phyloP scores from a whole-genome alignment of 1,139 yeast genomes.

The Martiniozyma asiatica region DNA sequence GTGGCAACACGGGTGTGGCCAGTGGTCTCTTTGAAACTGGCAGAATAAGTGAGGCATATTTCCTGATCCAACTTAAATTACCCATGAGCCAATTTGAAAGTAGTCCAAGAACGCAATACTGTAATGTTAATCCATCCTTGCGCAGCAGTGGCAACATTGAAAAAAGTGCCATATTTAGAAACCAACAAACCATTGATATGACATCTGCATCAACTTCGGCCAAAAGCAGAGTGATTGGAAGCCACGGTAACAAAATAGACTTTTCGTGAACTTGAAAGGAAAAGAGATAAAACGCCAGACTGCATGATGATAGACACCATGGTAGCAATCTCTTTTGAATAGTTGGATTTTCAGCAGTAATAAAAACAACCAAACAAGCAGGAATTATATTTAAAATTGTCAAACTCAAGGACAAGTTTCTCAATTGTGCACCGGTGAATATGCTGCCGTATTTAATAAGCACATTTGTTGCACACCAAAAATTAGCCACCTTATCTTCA shows the following conservation, averaged over 20 bases:
- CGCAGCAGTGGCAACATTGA: slow-evolving; percentile 81
- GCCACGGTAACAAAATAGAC: slow-evolving; percentile 72
- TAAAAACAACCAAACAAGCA: slow-evolving; percentile 40
- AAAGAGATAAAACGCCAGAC: slow-evolving; percentile 81
- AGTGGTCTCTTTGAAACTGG: slow-evolving; percentile 19
- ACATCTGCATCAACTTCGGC: slow-evolving; percentile 47
- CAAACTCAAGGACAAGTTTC: slow-evolving; percentile 45
- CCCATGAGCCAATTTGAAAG: slow-evolving; percentile 82
- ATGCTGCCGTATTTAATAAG: slow-evolving; percentile 54
- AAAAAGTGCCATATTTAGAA: slow-evolving; percentile 71
- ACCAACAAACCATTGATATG: slow-evolving; percentile 72
- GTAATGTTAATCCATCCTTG: slow-evolving; percentile 62
- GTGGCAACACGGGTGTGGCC: slow-evolving; percentile 38
- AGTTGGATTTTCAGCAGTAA: too few relatives aligned
- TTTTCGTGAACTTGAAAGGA: slow-evolving; percentile 96
- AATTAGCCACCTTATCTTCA: slow-evolving; percentile 94
- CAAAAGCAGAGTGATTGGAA: slow-evolving; percentile 68
- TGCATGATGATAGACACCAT: slow-evolving; percentile 72
- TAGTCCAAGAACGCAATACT: slow-evolving; percentile 49
- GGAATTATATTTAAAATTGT: slow-evolving; percentile 65
- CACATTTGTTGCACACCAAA: slow-evolving; percentile 88
- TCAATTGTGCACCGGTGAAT: slow-evolving; percentile 48
- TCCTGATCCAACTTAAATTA: slow-evolving; percentile 34
- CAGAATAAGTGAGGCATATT: slow-evolving; percentile 26
- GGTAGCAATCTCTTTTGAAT: slow-evolving; percentile 36